Conservation (phyloP, 371 early-diverging fungal genomes). For the Fennellomyces sp. region DNA sequence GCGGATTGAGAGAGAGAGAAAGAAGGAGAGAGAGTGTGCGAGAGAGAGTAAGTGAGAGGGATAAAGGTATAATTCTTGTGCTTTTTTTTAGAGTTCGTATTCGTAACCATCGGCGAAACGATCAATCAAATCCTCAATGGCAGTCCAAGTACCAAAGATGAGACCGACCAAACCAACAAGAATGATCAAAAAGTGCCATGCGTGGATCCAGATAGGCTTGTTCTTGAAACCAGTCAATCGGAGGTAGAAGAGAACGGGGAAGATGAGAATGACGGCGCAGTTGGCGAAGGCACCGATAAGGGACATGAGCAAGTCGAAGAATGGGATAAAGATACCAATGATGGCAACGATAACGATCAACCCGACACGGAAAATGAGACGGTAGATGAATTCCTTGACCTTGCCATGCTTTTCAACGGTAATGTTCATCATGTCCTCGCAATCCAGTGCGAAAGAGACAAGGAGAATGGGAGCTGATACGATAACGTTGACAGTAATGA, state of each 20-base stretch:
- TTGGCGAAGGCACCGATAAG: conserved; percentile 82
- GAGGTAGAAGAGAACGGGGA: conserved; percentile 80
- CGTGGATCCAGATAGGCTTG: conserved; percentile 57
- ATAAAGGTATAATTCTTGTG: too few relatives aligned
- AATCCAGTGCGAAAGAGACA: conserved; percentile 77
- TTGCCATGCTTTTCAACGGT: conserved; percentile 47
- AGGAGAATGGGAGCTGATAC: conserved; percentile 80
- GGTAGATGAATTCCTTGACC: conserved; percentile 54
- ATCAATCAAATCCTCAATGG: conserved; percentile 55
- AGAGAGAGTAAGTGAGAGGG: too few relatives aligned
- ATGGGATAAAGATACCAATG: conserved; percentile 74
- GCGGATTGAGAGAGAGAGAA: too few relatives aligned
- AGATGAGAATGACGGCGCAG: conserved; percentile 78
- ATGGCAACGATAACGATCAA: conserved; percentile 55
- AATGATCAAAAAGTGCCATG: conserved; percentile 58
- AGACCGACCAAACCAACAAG: conserved; percentile 71
- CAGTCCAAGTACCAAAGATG: conserved; percentile 76
- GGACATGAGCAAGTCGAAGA: conserved; percentile 81
- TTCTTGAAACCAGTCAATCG: conserved; percentile 69
- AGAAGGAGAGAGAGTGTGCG: too few relatives aligned
- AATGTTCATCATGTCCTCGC: conserved; percentile 64
- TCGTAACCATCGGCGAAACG: conserved; percentile 19
- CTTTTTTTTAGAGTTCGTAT: background rate
- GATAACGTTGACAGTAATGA: conserved; percentile 82
- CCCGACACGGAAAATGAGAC: conserved; percentile 57